A percentile compares a stretch with the other conserved stretches of the same genome.
These are phyloP conservation scores for Suillus subluteus DNA, from an alignment of 768 basidiomycete genomes.

Conservation along the genomic window DNA sequence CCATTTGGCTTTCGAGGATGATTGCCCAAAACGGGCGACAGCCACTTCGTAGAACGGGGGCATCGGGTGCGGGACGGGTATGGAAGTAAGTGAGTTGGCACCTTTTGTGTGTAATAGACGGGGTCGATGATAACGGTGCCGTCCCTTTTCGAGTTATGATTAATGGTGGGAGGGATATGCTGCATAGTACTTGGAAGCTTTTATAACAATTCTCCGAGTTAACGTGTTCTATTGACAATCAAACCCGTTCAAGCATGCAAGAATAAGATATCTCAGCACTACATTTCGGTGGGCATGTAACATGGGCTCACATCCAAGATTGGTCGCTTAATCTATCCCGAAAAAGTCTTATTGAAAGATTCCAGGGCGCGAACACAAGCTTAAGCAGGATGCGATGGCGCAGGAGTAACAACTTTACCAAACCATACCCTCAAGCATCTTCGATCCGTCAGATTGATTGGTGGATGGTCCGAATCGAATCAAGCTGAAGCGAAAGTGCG, in stretches of 20 bases:
- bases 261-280: constrained; percentile 15
- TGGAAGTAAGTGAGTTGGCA: constrained; percentile 3
- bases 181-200: constrained; percentile 4
- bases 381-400: constrained; percentile 17
- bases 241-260: constrained; percentile 12
- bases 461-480: not conserved
- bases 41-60: constrained; percentile 38
- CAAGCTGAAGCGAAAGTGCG: constrained; percentile 7
- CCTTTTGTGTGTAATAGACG: constrained; percentile 5
- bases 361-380: constrained; percentile 24
- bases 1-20: constrained; percentile 28
- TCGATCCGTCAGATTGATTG: constrained; percentile 15
- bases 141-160: constrained; percentile 26
- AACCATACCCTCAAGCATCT: constrained; percentile 25
- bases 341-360: constrained; percentile 36
- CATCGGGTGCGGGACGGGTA: constrained; percentile 22
- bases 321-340: constrained; percentile 34
- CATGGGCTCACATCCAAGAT: constrained; percentile 23
- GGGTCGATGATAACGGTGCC: not conserved
- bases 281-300: constrained; percentile 4
- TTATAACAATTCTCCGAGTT: constrained; percentile 12
- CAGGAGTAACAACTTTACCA: constrained; percentile 28
- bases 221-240: constrained; percentile 24
- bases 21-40: constrained; percentile 30
- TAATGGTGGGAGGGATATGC: constrained; percentile 20